Percentiles rank a stretch among this genome's conserved stretches.
Evolutionary conservation across 2,329 filamentous ascomycete species (phyloP).

Genomic region (Hypoxylon sp.): DNA sequence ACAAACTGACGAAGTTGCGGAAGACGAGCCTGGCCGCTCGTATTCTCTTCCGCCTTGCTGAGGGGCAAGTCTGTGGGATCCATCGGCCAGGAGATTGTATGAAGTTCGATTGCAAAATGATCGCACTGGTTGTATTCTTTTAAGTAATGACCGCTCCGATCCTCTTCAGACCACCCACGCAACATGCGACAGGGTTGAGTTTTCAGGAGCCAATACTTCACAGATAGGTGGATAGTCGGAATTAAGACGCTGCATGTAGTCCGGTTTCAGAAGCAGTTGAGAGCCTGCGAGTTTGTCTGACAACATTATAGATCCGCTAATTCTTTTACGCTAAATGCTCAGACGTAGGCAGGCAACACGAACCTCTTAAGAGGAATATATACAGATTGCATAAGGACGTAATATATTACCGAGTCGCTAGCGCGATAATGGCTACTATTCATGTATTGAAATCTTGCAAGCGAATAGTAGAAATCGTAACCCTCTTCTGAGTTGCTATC

Average conservation of each 20-base stretch:
- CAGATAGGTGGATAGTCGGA: neutral
- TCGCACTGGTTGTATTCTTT: neutral
- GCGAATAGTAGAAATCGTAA: no score
- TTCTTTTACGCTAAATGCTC: neutral
- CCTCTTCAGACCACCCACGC: neutral
- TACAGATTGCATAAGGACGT: neutral
- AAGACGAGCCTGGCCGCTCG: slow-evolving; percentile 14
- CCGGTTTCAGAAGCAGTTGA: neutral
- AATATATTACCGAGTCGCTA: neutral
- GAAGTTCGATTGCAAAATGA: neutral
- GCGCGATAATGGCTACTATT: neutral
- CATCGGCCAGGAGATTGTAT: slow-evolving; percentile 16
- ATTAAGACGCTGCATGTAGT: neutral
- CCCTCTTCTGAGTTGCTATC: neutral
- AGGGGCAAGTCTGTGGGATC: slow-evolving; percentile 1
- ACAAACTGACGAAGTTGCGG: slow-evolving; percentile 39
- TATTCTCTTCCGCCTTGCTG: neutral
- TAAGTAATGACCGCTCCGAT: neutral
- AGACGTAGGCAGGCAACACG: neutral
- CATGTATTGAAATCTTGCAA: neutral
- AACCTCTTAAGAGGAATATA: neutral
- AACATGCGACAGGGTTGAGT: neutral
- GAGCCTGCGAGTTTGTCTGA: neutral
- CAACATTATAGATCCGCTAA: neutral
- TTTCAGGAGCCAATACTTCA: neutral